Evolutionary conservation across 2,329 filamentous ascomycete genomes (phyloP).

Genomic region (Sporothrix sp.): DNA sequence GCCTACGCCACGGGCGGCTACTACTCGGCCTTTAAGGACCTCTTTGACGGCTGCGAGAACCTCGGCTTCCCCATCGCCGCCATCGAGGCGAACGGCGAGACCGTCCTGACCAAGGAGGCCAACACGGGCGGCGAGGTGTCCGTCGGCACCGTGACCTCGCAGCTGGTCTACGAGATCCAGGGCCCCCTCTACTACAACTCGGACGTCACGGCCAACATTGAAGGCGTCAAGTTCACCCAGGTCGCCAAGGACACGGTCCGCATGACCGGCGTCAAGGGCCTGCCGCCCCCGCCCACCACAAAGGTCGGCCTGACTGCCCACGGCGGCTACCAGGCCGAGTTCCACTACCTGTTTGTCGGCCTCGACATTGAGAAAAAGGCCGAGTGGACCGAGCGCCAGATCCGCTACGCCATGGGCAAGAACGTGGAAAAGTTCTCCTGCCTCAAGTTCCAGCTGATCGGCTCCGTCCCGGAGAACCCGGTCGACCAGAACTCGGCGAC

Average conservation of each 20-base stretch:
- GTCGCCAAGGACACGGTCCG: constrained; percentile 24
- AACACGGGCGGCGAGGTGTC: constrained; percentile 19
- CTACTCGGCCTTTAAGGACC: constrained; percentile 36
- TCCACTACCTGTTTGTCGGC: constrained; percentile 19
- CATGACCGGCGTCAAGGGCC: constrained; percentile 26
- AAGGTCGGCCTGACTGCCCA: constrained; percentile 20
- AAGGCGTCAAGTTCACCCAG: constrained; percentile 35
- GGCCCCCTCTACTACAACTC: constrained; percentile 27
- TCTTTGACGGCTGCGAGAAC: constrained; percentile 32
- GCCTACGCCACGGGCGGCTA: constrained; percentile 38
- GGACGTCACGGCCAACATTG: constrained; percentile 25
- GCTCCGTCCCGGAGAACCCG: constrained; percentile 21
- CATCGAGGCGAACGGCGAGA: constrained; percentile 32
- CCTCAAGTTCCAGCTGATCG: constrained; percentile 21
- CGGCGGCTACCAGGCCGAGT: constrained; percentile 20
- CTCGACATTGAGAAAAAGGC: constrained; percentile 20
- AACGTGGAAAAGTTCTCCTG: constrained; percentile 22
- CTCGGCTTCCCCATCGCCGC: constrained; percentile 41
- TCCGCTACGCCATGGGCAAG: constrained; percentile 14
- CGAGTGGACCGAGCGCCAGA: constrained; percentile 18
- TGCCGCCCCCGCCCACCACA: constrained; percentile 25
- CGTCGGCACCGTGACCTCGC: constrained; percentile 18
- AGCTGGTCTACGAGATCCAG: constrained; percentile 31
- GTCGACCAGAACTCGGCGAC: constrained; percentile 26
- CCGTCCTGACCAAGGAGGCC: constrained; percentile 22